Conservation (phyloP, 805 yeast species). For the Candida orba region DNA sequence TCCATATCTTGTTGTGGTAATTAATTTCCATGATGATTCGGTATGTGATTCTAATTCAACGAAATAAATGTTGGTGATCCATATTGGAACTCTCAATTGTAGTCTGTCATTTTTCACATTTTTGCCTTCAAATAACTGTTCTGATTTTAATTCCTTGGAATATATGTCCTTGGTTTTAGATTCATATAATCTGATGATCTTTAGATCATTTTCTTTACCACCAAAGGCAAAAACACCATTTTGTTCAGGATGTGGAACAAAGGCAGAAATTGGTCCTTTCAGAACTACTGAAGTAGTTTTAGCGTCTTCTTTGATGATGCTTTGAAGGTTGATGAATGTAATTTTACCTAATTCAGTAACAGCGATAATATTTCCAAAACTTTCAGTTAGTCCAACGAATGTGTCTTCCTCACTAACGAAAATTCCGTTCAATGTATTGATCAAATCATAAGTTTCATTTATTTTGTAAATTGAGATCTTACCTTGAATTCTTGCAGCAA, state of each 20-base stretch:
- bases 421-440: constrained; percentile 12
- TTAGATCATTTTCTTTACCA: constrained; percentile 76
- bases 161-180: constrained; percentile 12
- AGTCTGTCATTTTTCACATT: constrained; percentile 77
- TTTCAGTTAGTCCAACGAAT: constrained; percentile 31
- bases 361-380: constrained; percentile 23
- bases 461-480: constrained; percentile 33
- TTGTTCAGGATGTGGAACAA: constrained; percentile 39
- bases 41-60: constrained; percentile 28
- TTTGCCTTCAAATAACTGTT: constrained; percentile 57
- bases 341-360: constrained; percentile 31
- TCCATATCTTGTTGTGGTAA: constrained; percentile 69
- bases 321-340: constrained; percentile 22
- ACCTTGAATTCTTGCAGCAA: constrained; percentile 42
- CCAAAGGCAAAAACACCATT: constrained; percentile 66
- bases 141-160: constrained; percentile 19
- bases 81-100: constrained; percentile 76
- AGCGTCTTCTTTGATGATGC: constrained; percentile 10
- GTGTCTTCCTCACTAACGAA: constrained; percentile 24
- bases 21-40: constrained; percentile 39
- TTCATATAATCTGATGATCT: constrained; percentile 35
- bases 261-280: constrained; percentile 42
- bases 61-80: constrained; percentile 58
- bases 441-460: constrained; percentile 20
- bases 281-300: constrained; percentile 23